Evolutionary conservation across 192 early-diverging fungal species (phyloP).

Genomic region (Backusella morwellensis): DNA sequence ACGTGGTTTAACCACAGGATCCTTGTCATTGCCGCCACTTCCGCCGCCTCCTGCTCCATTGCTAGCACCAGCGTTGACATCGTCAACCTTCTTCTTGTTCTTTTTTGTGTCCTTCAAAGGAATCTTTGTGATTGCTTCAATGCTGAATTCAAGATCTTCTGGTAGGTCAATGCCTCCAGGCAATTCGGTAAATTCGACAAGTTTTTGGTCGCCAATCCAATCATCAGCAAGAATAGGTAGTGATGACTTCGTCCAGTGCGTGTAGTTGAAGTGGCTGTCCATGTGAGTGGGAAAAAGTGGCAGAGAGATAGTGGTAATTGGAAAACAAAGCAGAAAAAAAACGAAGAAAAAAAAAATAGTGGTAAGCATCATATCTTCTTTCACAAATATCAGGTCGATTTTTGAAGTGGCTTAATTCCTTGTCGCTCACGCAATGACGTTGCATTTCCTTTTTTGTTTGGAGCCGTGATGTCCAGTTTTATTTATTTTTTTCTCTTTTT

Average conservation of each 20-base stretch:
- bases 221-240: not conserved
- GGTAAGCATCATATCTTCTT: too few species aligned
- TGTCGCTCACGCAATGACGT: not conserved
- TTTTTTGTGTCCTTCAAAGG: not conserved
- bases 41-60: not conserved
- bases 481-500: not conserved
- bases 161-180: not conserved
- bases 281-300: not conserved
- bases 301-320: too few species aligned
- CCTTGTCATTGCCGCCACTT: not conserved
- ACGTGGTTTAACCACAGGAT: not conserved
- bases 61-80: not conserved
- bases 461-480: not conserved
- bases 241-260: not conserved
- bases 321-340: not conserved
- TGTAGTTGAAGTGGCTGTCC: not conserved
- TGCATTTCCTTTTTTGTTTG: not conserved
- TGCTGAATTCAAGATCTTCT: not conserved
- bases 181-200: not conserved
- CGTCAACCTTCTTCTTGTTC: not conserved
- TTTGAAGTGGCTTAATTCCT: not conserved
- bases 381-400: not conserved
- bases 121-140: not conserved
- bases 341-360: not conserved
- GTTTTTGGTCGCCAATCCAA: not conserved